Base-by-base conservation (phyloP, 768 basidiomycete species). In the Leucogyrophana mollusca region DNA sequence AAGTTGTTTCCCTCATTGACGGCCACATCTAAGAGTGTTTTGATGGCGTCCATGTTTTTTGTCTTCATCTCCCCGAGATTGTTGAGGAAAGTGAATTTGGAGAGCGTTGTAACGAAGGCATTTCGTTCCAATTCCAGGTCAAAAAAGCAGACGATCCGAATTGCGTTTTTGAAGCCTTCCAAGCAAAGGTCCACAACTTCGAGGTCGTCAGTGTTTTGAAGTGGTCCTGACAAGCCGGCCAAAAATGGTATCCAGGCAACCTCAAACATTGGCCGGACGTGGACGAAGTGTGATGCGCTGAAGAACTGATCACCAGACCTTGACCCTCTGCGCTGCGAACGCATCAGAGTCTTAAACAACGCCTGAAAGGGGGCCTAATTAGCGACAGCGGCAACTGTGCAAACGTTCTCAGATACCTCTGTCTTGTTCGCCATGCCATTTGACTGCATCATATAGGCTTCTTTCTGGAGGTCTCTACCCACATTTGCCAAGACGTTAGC, bases 11-110 rank as follows among this genome's bases (percentile, higher is more conserved):
- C 96, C 62, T 99, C 94, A n/a, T 82, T 87, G 33, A 95, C 87
- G 13, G 96, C 95, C 35, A 99, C 83, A 59, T 98, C 96, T 9
- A 99, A 72, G 42, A 99, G 74, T 3, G 91, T 71, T 67, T 97
- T 98, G 71, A 99, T 97, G 5, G 95, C 96, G 62, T 98, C 96
- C 83, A 99, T 96, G 61, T 98, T 98, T 74, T 98, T 98, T 25
- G 91, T 78, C 70, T 93, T 94, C 96, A 99, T 99, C 73, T 98
- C 96, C 45, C 94, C 93, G 4, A 98, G 71, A 60, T 99, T 98
- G 66, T 90, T 97, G 52, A 98, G 74, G 76, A 96, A 96, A 0
- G 96, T 99, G 66, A 98, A 97, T 64, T 98, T 99, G 30, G 78
- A 85, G 16, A 99, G 74, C 0, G 96, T 99, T 16, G 94, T 94